These are phyloP conservation scores for Zalerion maritima DNA, from an alignment of 495 filamentous ascomycete genomes.

Conservation along the genomic window DNA sequence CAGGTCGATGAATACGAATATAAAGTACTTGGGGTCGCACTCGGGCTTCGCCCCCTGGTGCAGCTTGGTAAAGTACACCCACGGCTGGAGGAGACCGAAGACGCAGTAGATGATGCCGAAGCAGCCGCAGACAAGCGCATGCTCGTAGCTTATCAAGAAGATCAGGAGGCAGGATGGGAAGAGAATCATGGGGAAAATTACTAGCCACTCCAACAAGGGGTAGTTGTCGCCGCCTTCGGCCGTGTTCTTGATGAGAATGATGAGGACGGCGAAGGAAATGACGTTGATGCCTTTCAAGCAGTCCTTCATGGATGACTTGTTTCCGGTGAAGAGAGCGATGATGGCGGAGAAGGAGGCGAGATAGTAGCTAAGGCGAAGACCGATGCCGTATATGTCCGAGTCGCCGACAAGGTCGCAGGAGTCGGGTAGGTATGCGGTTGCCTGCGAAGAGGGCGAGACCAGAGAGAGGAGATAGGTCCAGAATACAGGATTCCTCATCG, in stretches of 20 bases:
- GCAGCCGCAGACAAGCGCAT: background rate
- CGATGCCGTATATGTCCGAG: slow-evolving; percentile 6
- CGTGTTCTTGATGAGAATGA: slow-evolving; percentile 5
- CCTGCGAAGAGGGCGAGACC: too few species aligned
- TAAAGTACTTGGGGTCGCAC: slow-evolving; percentile 1
- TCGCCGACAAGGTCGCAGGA: too few species aligned
- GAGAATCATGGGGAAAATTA: slow-evolving; percentile 4
- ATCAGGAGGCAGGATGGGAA: too few species aligned
- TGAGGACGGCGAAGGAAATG: slow-evolving; percentile 4
- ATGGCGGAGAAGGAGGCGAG: slow-evolving; percentile 2
- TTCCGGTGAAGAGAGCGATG: slow-evolving; percentile 1
- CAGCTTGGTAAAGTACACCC: slow-evolving; percentile 1
- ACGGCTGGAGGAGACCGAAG: slow-evolving; percentile 4
- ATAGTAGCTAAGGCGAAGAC: slow-evolving; percentile 5
- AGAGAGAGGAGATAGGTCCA: too few species aligned
- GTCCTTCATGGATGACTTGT: background rate
- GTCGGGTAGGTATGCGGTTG: too few species aligned
- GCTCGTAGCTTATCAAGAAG: slow-evolving; percentile 1
- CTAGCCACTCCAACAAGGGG: slow-evolving; percentile 3
- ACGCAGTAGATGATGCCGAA: too few species aligned
- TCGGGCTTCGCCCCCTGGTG: slow-evolving; percentile 2
- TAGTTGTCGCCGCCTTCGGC: slow-evolving; percentile 1
- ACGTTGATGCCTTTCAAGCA: slow-evolving; percentile 4
- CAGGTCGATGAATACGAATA: slow-evolving; percentile 2
- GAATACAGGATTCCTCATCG: too few species aligned